Base-by-base conservation (phyloP, 371 early-diverging fungal species). In the Funneliformis caledonium region DNA sequence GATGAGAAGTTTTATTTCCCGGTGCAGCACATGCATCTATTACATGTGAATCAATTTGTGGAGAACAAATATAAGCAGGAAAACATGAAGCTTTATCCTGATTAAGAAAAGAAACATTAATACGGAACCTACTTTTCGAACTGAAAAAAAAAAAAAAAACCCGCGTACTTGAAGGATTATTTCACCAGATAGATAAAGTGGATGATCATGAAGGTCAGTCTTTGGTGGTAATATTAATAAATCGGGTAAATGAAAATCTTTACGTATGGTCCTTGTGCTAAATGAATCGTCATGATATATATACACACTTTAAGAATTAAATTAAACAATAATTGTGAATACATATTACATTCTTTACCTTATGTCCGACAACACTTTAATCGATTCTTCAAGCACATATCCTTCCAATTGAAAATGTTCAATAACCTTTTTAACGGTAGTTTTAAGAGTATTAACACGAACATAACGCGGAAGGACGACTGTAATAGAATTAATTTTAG, bases 21-120 rank as follows among this genome's bases (percentile, higher is more conserved):
- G 99, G 99, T 0, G 99, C 99, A 22, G 99, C 98, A 85, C 99
- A 99, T 4, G 96, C 96, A 87, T 99, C 99, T 72, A 99, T 94
- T 2, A 95, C 97, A 80, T 90, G 88, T 1, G 92, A 87, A 37
- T 88, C 85, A 52, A 85, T 70, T 10, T 94, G 89, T 1, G 99
- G 96, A 11, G 89, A 88, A 48, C 98, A 88, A 7, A 98, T 92
- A 82, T 91, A 94, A 0, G 99, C 98, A 4, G 99, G 99, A 80
- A 99, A 93, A 84, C 99, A 99, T 5, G 95, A 95, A 6, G 97
- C 96, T 85, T 97, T 98, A 85, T 98, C 98, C 92, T 93, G 72
- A 22, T 52, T 19, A 56, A 59, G 9, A 22, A 7, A 14, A 33
- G 14, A 8, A 67, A 67, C 37, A 0, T 37, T 37, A 37, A 2